Base-by-base conservation (phyloP, 345 rosid species). In the Hibiscus trionum region DNA sequence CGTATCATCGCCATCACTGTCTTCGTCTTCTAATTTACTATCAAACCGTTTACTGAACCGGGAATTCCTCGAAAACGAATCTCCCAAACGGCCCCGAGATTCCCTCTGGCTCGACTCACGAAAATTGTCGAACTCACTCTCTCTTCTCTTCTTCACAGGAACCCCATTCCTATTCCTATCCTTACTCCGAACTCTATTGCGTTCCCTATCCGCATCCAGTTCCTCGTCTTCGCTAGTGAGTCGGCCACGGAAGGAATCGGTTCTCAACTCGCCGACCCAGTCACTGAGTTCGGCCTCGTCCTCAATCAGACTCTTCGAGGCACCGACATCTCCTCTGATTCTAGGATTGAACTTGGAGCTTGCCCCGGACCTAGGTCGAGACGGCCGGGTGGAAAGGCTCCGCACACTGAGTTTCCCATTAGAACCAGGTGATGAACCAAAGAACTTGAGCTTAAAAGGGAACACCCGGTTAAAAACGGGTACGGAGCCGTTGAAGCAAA, bases 271-370 rank as follows among this genome's bases (percentile, higher is more conserved):
- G 49, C 90, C 77, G 15, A 89, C 90, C 97, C 92, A 88, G 60
- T 88, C 85, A 73, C 89, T 90, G 73, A 95, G 91, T 63, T 92
- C 97, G 31, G 87, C 93, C 82, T 95, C 99, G 74, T 95, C 99
- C 33, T 92, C 96, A 59, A 90, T 78, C 64, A 92, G 73, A 75
- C 97, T 95, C 86, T 82, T 95, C 3, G 97, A 78, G 61, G 66
- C 76, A 19, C 79, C 78, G 49, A 31, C 72, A 59, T 72, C 78
- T 69, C 78, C 85, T 64, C 78, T 82, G 8, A 68, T 77, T 31
- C 81, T 58, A 66, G 74, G 75, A 72, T 68, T 50, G 73, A 72
- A 72, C 19, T 75, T 80, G 10, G 82, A 77, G 42, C 76, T 44
- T 1, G 84, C 33, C 31, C 75, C 70, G 26, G 81, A 50, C 21